Percentiles rank a stretch among this genome's conserved stretches.
Conservation (phyloP, 148 eudicot genomes). For the Rhododendron vialii region DNA sequence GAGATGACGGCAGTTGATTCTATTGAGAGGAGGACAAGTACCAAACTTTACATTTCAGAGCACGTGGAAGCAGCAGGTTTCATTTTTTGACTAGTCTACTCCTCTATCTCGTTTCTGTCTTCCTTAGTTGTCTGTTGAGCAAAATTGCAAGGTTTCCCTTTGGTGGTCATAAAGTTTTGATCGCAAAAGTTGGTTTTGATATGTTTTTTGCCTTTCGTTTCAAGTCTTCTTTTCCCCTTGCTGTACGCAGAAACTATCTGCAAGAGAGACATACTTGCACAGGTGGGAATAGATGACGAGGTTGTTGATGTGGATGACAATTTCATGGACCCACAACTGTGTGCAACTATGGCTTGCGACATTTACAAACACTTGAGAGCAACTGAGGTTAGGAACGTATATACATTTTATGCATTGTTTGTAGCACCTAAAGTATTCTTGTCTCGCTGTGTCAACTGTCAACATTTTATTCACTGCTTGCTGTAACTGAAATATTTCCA, state of each 20-base stretch:
- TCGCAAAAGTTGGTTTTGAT: background rate
- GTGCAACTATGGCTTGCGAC: conserved; percentile 90
- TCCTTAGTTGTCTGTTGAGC: background rate
- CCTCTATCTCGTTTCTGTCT: background rate
- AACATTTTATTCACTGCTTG: background rate
- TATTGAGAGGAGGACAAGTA: conserved; percentile 60
- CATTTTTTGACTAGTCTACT: background rate
- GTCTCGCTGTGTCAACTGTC: background rate
- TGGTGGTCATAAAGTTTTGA: background rate
- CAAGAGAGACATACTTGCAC: conserved; percentile 57
- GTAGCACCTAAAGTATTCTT: background rate
- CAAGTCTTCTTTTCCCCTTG: background rate
- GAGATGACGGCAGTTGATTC: conserved; percentile 52
- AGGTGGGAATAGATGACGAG: conserved; percentile 34
- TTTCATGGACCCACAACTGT: conserved; percentile 70
- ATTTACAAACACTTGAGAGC: conserved; percentile 81
- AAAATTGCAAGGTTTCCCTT: background rate
- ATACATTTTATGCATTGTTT: background rate
- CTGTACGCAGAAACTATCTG: conserved; percentile 39
- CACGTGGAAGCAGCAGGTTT: conserved; percentile 48
- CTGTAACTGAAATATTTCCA: background rate
- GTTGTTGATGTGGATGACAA: conserved; percentile 65
- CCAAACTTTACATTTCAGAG: conserved; percentile 57
- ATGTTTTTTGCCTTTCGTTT: background rate
- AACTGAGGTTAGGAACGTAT: conserved; percentile 56